phyloP scores from a whole-genome alignment of 441 rosid genomes.

The Gossypium armourianum region DNA sequence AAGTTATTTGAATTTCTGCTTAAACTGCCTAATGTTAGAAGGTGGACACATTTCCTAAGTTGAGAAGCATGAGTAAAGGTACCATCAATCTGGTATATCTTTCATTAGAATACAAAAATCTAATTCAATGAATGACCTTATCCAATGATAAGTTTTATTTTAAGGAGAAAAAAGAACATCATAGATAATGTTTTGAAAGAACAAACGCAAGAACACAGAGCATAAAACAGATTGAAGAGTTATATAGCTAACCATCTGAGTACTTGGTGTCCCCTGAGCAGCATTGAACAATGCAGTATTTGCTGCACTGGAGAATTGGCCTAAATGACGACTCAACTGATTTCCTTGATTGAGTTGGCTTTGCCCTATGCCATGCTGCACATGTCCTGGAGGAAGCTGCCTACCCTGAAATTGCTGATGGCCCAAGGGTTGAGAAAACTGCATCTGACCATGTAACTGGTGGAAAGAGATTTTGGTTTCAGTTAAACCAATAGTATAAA shows the following conservation, averaged over 20 bases:
- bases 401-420: conserved; percentile 86
- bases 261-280: conserved; percentile 72
- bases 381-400: conserved; percentile 65
- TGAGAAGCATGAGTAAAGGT: not conserved
- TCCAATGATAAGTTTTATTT: not conserved
- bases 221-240: conserved; percentile 18
- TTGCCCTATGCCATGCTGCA: conserved; percentile 80
- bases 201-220: not conserved
- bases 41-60: not conserved
- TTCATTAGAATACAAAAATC: not conserved
- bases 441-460: conserved; percentile 79
- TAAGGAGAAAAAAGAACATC: not conserved
- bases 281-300: conserved; percentile 72
- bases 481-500: not conserved
- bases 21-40: not conserved
- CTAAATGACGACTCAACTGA: conserved; percentile 66
- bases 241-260: conserved; percentile 59
- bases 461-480: conserved; percentile 8
- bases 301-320: conserved; percentile 67
- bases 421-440: conserved; percentile 71
- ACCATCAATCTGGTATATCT: not conserved
- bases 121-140: not conserved
- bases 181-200: not conserved
- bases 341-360: conserved; percentile 71
- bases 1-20: not conserved